These are phyloP conservation scores for Cystobasidium sp. DNA, from an alignment of 1,284 basidiomycete genomes.

Conservation along the genomic window DNA sequence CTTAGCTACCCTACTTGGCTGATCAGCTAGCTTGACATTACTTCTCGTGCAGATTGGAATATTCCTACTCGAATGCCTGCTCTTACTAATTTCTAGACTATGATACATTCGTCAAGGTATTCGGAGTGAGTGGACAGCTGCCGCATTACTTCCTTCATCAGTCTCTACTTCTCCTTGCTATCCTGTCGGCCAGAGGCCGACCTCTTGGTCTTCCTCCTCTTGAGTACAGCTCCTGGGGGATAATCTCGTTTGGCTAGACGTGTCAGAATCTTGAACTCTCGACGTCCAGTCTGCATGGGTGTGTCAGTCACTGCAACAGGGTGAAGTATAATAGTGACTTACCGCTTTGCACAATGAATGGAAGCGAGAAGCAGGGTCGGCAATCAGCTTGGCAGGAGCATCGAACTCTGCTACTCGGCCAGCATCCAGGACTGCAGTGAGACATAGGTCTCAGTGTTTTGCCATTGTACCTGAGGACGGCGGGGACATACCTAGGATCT, in stretches of 20 bases:
- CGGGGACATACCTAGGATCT: constrained; percentile 34
- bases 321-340: neutral
- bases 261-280: constrained; percentile 50
- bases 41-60: neutral
- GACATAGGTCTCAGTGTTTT: constrained; percentile 42
- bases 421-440: constrained; percentile 40
- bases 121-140: neutral
- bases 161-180: constrained; percentile 9
- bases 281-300: constrained; percentile 51
- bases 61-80: neutral
- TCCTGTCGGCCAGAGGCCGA: constrained; percentile 33
- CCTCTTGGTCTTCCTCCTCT: constrained; percentile 33
- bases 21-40: no score
- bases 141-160: neutral
- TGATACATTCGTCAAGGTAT: neutral
- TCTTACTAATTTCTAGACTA: neutral
- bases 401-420: constrained; percentile 60
- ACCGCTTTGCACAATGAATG: constrained; percentile 39
- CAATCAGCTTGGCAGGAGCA: constrained; percentile 59
- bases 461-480: neutral
- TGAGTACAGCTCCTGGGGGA: constrained; percentile 33
- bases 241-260: constrained; percentile 40
- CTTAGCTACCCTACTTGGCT: no score
- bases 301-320: constrained; percentile 32
- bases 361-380: constrained; percentile 46